A percentile compares a stretch with the other conserved stretches of the same genome.
These are phyloP conservation scores for Stentor roeselii DNA, from an alignment of 73 alveolate genomes.

Conservation along the genomic window DNA sequence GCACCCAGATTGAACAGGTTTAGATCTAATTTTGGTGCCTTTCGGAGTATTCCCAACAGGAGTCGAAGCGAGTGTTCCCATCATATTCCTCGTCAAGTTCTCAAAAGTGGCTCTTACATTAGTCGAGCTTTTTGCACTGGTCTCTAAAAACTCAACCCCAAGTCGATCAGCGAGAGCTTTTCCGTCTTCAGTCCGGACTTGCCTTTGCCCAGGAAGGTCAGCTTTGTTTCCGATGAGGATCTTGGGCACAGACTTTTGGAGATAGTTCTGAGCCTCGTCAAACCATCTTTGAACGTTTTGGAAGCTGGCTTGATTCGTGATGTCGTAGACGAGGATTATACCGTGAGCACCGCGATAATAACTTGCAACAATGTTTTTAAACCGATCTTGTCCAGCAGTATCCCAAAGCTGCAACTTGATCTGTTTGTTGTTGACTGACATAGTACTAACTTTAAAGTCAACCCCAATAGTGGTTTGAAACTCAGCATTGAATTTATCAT, in stretches of 20 bases:
- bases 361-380: neutral
- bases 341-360: constrained; percentile 38
- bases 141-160: constrained; percentile 64
- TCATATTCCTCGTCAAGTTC: neutral
- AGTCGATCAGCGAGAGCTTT: constrained; percentile 72
- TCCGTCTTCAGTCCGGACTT: constrained; percentile 3
- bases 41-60: no score
- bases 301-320: constrained; percentile 24
- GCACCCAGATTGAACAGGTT: no score
- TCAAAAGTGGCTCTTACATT: constrained; percentile 51
- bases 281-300: constrained; percentile 22
- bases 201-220: neutral
- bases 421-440: neutral
- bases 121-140: constrained; percentile 68
- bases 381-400: constrained; percentile 44
- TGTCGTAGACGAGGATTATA: constrained; percentile 28
- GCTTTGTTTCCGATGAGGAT: neutral
- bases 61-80: no score
- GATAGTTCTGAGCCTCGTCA: neutral
- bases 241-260: neutral
- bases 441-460: neutral
- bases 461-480: neutral
- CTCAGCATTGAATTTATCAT: neutral
- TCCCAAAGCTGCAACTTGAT: constrained; percentile 32
- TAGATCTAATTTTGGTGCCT: no score